phyloP scores from a whole-genome alignment of 192 early-diverging fungal species.

The Phlyctochytrium bullatum region DNA sequence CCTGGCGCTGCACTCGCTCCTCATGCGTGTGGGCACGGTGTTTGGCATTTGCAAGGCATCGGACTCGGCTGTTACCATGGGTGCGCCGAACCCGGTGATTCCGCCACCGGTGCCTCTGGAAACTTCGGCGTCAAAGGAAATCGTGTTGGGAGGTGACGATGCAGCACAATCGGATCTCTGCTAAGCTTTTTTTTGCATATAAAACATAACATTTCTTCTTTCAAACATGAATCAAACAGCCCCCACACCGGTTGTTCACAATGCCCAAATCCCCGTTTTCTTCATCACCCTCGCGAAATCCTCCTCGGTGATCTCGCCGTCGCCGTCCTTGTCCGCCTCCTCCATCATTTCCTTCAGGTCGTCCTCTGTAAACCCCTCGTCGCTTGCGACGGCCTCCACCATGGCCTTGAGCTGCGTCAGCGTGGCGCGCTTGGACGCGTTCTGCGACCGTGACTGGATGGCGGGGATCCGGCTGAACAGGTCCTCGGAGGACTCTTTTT shows the following conservation, averaged over 20 bases:
- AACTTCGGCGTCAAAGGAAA: neutral
- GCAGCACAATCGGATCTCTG: neutral
- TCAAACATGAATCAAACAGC: neutral
- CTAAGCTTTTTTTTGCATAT: neutral
- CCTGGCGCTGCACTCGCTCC: conserved; percentile 39
- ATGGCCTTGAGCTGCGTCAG: neutral
- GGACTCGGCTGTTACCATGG: conserved; percentile 1
- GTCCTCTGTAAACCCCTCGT: conserved; percentile 40
- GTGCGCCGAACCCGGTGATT: neutral
- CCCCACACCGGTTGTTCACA: no score
- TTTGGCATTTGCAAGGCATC: conserved; percentile 31
- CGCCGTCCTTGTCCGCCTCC: conserved; percentile 49
- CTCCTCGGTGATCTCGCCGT: conserved; percentile 46
- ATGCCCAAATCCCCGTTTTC: conserved; percentile 29
- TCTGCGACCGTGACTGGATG: neutral
- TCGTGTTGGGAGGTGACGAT: neutral
- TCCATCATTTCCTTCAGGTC: conserved; percentile 53
- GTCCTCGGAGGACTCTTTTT: neutral
- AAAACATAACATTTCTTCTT: neutral
- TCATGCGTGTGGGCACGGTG: conserved; percentile 33
- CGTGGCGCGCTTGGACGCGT: neutral
- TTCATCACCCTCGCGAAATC: conserved; percentile 47
- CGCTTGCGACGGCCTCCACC: neutral
- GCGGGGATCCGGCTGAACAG: neutral
- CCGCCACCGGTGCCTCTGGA: neutral